Evolutionary conservation across 2,329 filamentous ascomycete species (phyloP).

Genomic region (Fusarium sp.): DNA sequence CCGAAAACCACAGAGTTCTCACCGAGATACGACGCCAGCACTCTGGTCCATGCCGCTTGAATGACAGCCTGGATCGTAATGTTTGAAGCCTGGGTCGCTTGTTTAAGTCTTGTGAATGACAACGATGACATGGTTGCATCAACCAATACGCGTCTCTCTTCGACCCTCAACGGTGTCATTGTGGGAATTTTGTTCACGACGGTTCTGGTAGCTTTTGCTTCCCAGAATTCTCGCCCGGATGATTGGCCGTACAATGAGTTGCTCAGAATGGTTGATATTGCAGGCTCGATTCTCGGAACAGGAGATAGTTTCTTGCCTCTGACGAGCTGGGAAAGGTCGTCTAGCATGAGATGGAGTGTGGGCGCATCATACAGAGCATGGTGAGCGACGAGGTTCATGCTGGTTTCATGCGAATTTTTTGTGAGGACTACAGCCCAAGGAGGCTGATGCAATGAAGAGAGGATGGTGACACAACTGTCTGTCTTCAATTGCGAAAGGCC

Average conservation of each 20-base stretch:
- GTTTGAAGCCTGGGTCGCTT: conserved; percentile 63
- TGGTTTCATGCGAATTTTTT: conserved; percentile 29
- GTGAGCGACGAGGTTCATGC: conserved; percentile 66
- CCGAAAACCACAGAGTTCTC: conserved; percentile 81
- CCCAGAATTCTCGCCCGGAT: conserved; percentile 70
- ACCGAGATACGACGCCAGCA: conserved; percentile 80
- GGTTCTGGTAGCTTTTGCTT: conserved; percentile 58
- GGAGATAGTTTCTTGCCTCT: conserved; percentile 17
- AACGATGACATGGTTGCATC: conserved; percentile 49
- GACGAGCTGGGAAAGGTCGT: conserved; percentile 59
- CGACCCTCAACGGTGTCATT: conserved; percentile 69
- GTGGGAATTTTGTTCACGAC: conserved; percentile 78
- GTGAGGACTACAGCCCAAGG: conserved; percentile 71
- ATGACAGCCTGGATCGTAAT: conserved; percentile 79
- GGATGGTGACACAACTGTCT: conserved; percentile 45
- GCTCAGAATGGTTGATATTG: conserved; percentile 55
- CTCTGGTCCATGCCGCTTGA: conserved; percentile 79
- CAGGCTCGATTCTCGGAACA: conserved; percentile 45
- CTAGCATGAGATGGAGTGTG: conserved; percentile 72
- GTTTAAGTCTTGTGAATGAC: conserved; percentile 59
- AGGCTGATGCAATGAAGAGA: conserved; percentile 59
- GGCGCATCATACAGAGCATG: conserved; percentile 89
- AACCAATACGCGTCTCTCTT: conserved; percentile 48
- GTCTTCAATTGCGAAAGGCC: conserved; percentile 52
- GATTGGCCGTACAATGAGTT: conserved; percentile 42